These are phyloP conservation scores for Backusella australiensis DNA, from an alignment of 192 early-diverging fungal species.

Conservation along the genomic window DNA sequence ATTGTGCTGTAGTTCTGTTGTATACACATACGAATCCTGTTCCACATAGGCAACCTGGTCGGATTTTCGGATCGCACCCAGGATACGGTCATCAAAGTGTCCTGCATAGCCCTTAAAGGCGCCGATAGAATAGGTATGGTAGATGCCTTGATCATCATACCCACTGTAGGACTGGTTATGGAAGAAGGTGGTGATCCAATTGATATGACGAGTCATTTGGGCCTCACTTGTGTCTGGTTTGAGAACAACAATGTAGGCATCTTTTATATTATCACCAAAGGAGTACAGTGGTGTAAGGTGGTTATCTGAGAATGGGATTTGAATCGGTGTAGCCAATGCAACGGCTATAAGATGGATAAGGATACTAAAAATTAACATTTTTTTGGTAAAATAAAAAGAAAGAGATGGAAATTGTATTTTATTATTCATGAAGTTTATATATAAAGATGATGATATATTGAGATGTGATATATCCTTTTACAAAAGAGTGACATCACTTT, in stretches of 20 bases:
- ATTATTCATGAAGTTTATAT: background rate
- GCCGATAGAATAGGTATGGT: conserved; percentile 61
- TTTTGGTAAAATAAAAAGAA: background rate
- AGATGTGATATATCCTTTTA: background rate
- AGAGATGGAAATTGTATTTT: background rate
- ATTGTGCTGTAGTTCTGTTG: conserved; percentile 54
- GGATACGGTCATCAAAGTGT: conserved; percentile 50
- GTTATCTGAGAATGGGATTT: background rate
- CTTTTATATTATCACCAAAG: conserved; percentile 57
- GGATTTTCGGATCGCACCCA: conserved; percentile 61
- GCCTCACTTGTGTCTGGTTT: conserved; percentile 42
- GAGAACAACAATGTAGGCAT: conserved; percentile 78
- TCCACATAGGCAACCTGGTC: conserved; percentile 76
- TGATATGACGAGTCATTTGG: conserved; percentile 19
- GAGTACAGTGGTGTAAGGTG: conserved; percentile 58
- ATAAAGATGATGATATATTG: background rate
- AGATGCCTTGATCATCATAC: conserved; percentile 46
- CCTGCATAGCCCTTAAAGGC: conserved; percentile 68
- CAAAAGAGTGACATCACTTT: background rate
- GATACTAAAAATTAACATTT: background rate
- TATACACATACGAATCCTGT: conserved; percentile 72
- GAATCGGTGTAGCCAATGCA: conserved; percentile 5
- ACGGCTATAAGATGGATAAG: conserved; percentile 1
- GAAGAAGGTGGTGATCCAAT: conserved; percentile 16
- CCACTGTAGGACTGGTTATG: background rate